Percentiles rank a stretch among this genome's conserved stretches.
These are phyloP conservation scores for Sporothrix globosa DNA, from an alignment of 2,329 filamentous ascomycete species.

Conservation along the genomic window DNA sequence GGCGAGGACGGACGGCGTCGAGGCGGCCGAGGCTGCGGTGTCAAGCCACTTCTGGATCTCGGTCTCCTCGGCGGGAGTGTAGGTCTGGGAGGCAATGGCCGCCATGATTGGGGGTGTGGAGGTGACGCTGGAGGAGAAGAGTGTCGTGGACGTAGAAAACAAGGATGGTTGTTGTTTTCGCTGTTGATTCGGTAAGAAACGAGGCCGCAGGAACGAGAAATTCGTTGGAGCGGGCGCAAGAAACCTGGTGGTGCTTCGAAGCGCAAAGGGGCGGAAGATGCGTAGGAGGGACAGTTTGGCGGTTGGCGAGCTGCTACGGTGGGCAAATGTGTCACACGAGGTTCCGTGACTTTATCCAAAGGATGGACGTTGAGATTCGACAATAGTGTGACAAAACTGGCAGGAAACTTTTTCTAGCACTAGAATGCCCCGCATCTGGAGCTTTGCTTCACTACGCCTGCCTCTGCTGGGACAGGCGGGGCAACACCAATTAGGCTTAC, in stretches of 20 bases:
- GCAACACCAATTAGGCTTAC: neutral
- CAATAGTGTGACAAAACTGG: neutral
- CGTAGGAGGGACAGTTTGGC: slow-evolving; percentile 54
- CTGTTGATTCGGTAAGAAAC: neutral
- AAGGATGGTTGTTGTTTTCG: neutral
- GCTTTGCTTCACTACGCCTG: neutral
- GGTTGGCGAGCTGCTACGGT: neutral
- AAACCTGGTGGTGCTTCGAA: slow-evolving; percentile 43
- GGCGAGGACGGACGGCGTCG: slow-evolving; percentile 61
- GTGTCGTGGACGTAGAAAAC: neutral
- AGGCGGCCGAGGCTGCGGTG: slow-evolving; percentile 67
- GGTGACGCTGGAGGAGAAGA: neutral
- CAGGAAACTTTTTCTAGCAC: slow-evolving; percentile 10
- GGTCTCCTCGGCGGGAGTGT: slow-evolving; percentile 76
- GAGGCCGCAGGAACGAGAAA: slow-evolving; percentile 11
- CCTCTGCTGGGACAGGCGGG: neutral
- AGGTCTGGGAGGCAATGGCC: slow-evolving; percentile 66
- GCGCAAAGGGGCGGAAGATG: slow-evolving; percentile 43
- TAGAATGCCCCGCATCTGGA: slow-evolving; percentile 23
- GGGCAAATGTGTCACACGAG: slow-evolving; percentile 7
- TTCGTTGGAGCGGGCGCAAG: slow-evolving; percentile 36
- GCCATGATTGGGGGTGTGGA: slow-evolving; percentile 57
- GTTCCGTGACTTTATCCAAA: neutral
- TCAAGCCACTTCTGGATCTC: slow-evolving; percentile 90
- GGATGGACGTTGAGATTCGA: neutral